A percentile compares a stretch with the other conserved stretches of the same genome.
These are phyloP conservation scores for Aspergillus transmontanensis DNA, from an alignment of 2,329 filamentous ascomycete genomes.

Conservation along the genomic window DNA sequence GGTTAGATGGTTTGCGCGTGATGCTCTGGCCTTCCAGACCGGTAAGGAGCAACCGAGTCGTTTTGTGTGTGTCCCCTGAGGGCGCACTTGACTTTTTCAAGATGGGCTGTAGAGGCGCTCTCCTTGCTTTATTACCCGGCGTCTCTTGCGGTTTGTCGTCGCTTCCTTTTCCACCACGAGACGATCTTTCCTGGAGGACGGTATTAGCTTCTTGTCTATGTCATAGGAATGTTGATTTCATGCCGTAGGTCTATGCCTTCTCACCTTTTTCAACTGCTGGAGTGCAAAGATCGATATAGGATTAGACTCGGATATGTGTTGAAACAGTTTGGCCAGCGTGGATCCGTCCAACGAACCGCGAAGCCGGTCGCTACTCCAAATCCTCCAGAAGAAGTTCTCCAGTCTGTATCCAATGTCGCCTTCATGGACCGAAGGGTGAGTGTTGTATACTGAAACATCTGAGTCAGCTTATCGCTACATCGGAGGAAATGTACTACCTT, in stretches of 20 bases:
- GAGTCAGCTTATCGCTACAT: conserved; percentile 8
- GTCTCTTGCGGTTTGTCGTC: conserved; percentile 4
- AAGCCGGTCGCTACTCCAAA: conserved; percentile 49
- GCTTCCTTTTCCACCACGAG: background rate
- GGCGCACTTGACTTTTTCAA: conserved; percentile 40
- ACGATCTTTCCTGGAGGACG: background rate
- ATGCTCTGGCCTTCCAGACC: conserved; percentile 26
- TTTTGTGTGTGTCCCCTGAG: conserved; percentile 32
- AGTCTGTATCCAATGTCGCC: conserved; percentile 46
- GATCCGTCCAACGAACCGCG: conserved; percentile 40
- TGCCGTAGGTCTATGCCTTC: background rate
- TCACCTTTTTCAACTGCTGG: conserved; percentile 20
- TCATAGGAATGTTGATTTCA: background rate
- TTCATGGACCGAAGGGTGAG: conserved; percentile 46
- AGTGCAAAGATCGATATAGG: conserved; percentile 19
- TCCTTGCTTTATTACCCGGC: background rate
- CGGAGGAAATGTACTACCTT: conserved; percentile 40
- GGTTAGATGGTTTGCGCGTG: conserved; percentile 29
- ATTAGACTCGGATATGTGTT: conserved; percentile 43
- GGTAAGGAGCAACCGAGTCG: conserved; percentile 35
- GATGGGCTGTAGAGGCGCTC: conserved; percentile 37
- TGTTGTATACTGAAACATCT: conserved; percentile 45
- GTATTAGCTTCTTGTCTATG: background rate
- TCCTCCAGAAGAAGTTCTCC: conserved; percentile 58
- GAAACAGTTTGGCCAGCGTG: conserved; percentile 47